Conservation (phyloP, 2,329 filamentous ascomycete genomes). For the Monosporascus sp. region DNA sequence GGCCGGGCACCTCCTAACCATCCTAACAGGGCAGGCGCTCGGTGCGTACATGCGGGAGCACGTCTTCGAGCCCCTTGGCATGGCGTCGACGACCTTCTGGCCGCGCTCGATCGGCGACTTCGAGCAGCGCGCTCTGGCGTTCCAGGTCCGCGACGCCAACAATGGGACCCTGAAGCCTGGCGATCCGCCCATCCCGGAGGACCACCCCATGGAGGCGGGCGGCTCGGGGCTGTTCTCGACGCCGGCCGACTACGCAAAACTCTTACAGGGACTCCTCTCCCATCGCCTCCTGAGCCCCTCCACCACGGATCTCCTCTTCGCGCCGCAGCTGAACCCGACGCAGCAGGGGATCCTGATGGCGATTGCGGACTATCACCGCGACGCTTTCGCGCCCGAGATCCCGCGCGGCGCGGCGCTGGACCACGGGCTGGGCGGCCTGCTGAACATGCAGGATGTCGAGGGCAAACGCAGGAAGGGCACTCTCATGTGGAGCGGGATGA, state of each 20-base stretch:
- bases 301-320: conserved; percentile 31
- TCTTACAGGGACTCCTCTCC: conserved; percentile 29
- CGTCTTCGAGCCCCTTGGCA: conserved; percentile 31
- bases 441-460: conserved; percentile 33
- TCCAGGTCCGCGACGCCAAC: conserved; percentile 1
- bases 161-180: conserved; percentile 15
- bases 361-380: conserved; percentile 12
- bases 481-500: conserved; percentile 38
- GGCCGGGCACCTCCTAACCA: conserved; percentile 39
- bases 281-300: conserved; percentile 24
- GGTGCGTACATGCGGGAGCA: conserved; percentile 31
- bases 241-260: conserved; percentile 32
- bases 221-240: conserved; percentile 39
- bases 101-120: conserved; percentile 15
- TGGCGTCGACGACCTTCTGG: conserved; percentile 33
- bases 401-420: conserved; percentile 25
- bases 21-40: conserved; percentile 30
- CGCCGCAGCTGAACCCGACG: conserved; percentile 32
- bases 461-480: conserved; percentile 36
- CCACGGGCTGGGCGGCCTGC: conserved; percentile 32
- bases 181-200: conserved; percentile 14
- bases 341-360: conserved; percentile 18
- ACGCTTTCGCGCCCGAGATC: conserved; percentile 32
- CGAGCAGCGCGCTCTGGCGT: neutral
- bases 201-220: conserved; percentile 34